Base-by-base conservation (phyloP, 306 rosid genomes). In the Phaseolus lunatus region DNA sequence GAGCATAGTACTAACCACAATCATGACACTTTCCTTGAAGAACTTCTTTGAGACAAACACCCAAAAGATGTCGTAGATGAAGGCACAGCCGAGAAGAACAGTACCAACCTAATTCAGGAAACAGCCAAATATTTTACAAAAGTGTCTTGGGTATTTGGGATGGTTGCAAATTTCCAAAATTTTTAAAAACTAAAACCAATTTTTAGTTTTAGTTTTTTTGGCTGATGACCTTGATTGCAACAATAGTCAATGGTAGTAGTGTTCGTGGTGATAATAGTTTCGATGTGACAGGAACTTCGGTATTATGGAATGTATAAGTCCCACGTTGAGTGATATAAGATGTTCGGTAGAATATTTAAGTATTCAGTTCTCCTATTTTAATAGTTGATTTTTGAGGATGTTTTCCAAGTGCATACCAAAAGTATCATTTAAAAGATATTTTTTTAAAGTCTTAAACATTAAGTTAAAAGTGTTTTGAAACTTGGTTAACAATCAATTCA, bases 1-100 rank as follows among this genome's bases (percentile, higher is more conserved):
- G 53, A 52, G 62, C 63, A 73, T 37, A 57, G 50, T 23, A 87
- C 99, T 87, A 84, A 96, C 98, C 99, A 87, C 97, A 84, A 96
- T 91, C 99, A 96, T 96, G 88, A 93, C 99, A 44, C 99, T 96
- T 86, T 92, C 94, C 64, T 80, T 88, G 90, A 96, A 92, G 81
- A 96, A 23, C 88, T 84, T 91, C 74, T 76, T 87, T 33, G 97
- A 96, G 85, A 91, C 63, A 84, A 92, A 96, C 77, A 96, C 99
- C 99, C 99, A 96, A 82, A 93, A 96, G 66, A 96, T 82, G 82
- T 96, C 98, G 19, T 96, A 96, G 70, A 92, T 71, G 82, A 96
- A 90, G 52, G 97, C 96, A 78, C 99, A 96, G 75, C 94, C 59
- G 53, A 92, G 98, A 53, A 96, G 97, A 82, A 96, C 96, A 9